Base-by-base conservation (phyloP, 129 eudicot genomes). In the Arctium minus region DNA sequence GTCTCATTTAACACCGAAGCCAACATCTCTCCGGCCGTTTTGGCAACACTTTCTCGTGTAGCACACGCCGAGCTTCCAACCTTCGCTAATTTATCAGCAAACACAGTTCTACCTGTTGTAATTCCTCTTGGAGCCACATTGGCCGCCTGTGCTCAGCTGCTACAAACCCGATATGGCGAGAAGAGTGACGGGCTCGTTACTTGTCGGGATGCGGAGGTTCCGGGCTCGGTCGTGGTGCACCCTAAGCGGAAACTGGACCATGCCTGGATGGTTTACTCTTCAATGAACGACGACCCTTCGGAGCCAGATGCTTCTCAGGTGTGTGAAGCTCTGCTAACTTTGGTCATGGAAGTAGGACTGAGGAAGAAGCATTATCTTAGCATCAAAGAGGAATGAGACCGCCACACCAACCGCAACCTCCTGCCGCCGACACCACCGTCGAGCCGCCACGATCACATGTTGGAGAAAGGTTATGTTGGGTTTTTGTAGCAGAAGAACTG, bases 231-330 rank as follows among this genome's bases (percentile, higher is more conserved):
- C 35, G 98, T 96, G 76, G 99, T 96, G 5, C 86, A 94, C n/a
- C 99, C 98, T 0, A 84, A 80, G 56, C 91, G 98, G 9, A 96
- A 93, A 50, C 33, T 96, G 75, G 99, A 96, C 73, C 99, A 96
- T 60, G 98, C 96, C 3, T 96, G 99, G 99, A 96, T 96, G 98
- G 99, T 93, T 11, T 96, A 93, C 73, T 96, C 99, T 13, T 84
- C 97, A 0, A 76, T 87, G 36, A 96, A 89, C n/a, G 98, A 96
- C 74, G 94, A 96, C 80, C 87, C 94, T 2, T 74, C 79, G 8
- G 98, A 96, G 46, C 91, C 92, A 0, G 88, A 93, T 87, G 95
- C 99, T 46, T 86, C 99, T 64, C 94, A 91, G 75, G 95, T 96
- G 15, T 96, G 99, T 84, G 99, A 96, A 79, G 99, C 98, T 46